Evolutionary conservation across 2,329 filamentous ascomycete species (phyloP).

Genomic region (Thielaviopsis ethacetica): DNA sequence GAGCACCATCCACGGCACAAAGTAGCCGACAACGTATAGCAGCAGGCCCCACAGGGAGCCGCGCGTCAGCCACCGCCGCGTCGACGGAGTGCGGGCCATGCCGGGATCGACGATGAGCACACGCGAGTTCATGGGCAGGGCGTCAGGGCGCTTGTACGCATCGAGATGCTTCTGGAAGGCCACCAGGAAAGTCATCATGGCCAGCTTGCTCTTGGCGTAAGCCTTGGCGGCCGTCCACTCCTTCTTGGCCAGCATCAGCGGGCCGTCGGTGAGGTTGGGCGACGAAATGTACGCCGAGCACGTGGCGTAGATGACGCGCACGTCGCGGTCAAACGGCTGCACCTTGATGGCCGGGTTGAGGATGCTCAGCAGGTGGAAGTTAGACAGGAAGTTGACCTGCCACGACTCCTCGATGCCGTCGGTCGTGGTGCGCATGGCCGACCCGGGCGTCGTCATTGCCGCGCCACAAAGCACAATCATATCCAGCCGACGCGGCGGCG

Average conservation of each 20-base stretch:
- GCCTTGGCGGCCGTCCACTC: constrained; percentile 39
- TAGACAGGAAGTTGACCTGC: constrained; percentile 90
- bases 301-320: constrained; percentile 70
- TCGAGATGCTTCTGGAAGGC: constrained; percentile 89
- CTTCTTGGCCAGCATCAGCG: constrained; percentile 25
- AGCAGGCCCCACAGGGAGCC: constrained; percentile 68
- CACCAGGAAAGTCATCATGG: constrained; percentile 74
- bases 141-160: constrained; percentile 68
- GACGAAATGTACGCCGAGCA: constrained; percentile 80
- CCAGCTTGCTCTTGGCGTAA: constrained; percentile 55
- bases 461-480: constrained; percentile 81
- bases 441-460: constrained; percentile 53
- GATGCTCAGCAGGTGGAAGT: constrained; percentile 87
- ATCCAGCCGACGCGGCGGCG: constrained; percentile 73
- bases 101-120: constrained; percentile 84
- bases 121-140: constrained; percentile 62
- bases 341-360: constrained; percentile 77
- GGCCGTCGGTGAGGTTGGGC: constrained; percentile 41
- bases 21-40: constrained; percentile 62
- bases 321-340: constrained; percentile 86
- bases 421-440: constrained; percentile 41
- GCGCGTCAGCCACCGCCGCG: constrained; percentile 68
- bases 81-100: constrained; percentile 69
- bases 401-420: constrained; percentile 81
- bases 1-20: constrained; percentile 70